Conservation (phyloP, 2,329 filamentous ascomycete genomes). For the Stemphylium lycopersici region DNA sequence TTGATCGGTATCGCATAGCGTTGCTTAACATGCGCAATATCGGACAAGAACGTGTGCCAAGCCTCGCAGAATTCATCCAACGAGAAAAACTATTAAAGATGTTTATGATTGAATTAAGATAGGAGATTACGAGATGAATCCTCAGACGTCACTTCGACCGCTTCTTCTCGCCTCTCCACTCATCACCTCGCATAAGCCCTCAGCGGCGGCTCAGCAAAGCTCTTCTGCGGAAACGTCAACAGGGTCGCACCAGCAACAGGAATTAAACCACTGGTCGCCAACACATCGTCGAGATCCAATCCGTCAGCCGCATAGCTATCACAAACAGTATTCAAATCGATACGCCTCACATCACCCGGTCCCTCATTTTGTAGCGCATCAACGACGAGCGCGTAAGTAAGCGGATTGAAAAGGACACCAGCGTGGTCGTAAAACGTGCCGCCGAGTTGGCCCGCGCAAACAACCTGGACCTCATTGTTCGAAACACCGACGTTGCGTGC, state of each 20-base stretch:
- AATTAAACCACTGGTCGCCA: slow-evolving; percentile 54
- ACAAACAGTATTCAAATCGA: slow-evolving; percentile 53
- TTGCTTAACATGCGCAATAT: too few species aligned
- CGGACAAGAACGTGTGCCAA: too few species aligned
- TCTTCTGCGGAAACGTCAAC: slow-evolving; percentile 36
- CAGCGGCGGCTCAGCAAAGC: slow-evolving; percentile 50
- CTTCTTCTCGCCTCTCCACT: neutral
- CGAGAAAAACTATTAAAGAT: too few species aligned
- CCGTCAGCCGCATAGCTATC: slow-evolving; percentile 45
- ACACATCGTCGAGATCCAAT: slow-evolving; percentile 52
- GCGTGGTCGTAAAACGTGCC: slow-evolving; percentile 59
- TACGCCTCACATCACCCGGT: slow-evolving; percentile 49
- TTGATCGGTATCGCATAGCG: too few species aligned
- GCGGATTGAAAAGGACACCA: slow-evolving; percentile 57
- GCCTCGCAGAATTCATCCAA: too few species aligned
- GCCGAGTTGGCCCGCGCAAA: slow-evolving; percentile 51
- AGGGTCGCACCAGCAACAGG: slow-evolving; percentile 47
- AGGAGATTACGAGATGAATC: neutral
- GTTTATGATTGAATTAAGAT: neutral
- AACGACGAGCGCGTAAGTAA: slow-evolving; percentile 53
- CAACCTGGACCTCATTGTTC: slow-evolving; percentile 57
- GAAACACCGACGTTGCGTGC: slow-evolving; percentile 54
- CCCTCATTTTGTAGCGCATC: slow-evolving; percentile 59
- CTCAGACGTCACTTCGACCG: accelerated
- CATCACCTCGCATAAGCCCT: slow-evolving; percentile 45